These are phyloP conservation scores for Albophoma yamanashiensis DNA, from an alignment of 2,329 filamentous ascomycete species.

Conservation along the genomic window DNA sequence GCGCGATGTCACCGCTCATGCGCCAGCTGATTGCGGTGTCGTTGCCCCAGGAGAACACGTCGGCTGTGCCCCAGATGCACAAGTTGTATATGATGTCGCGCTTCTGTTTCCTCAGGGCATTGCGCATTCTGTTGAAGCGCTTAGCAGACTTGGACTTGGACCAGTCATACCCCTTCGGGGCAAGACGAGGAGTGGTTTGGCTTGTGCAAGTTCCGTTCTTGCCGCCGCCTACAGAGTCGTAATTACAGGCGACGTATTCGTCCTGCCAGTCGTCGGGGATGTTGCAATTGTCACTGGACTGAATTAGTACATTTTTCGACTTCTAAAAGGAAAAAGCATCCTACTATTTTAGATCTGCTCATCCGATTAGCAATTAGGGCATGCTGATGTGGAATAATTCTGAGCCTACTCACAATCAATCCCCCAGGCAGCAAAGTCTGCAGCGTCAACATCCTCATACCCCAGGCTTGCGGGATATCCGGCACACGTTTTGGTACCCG, in stretches of 20 bases:
- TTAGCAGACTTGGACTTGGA: constrained; percentile 18
- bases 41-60: constrained; percentile 39
- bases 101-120: constrained; percentile 33
- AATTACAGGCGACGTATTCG: constrained; percentile 16
- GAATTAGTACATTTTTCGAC: not conserved
- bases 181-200: constrained; percentile 1
- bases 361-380: not conserved
- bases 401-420: constrained; percentile 35
- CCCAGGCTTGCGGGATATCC: constrained; percentile 37
- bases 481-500: constrained; percentile 10
- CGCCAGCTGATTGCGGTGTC: constrained; percentile 35
- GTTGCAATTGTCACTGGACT: constrained; percentile 37
- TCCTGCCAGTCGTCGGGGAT: constrained; percentile 25
- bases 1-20: constrained; percentile 31
- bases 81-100: constrained; percentile 38
- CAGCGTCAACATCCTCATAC: constrained; percentile 46
- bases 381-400: not conserved
- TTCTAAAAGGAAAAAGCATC: not conserved
- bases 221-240: constrained; percentile 6
- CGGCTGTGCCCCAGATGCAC: constrained; percentile 42
- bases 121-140: constrained; percentile 39
- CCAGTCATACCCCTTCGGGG: constrained; percentile 12
- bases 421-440: constrained; percentile 46
- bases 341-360: constrained; percentile 7
- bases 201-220: constrained; percentile 5